These are phyloP conservation scores for Pythium oligandrum DNA, from an alignment of 352 stramenopile genomes.

Conservation along the genomic window DNA sequence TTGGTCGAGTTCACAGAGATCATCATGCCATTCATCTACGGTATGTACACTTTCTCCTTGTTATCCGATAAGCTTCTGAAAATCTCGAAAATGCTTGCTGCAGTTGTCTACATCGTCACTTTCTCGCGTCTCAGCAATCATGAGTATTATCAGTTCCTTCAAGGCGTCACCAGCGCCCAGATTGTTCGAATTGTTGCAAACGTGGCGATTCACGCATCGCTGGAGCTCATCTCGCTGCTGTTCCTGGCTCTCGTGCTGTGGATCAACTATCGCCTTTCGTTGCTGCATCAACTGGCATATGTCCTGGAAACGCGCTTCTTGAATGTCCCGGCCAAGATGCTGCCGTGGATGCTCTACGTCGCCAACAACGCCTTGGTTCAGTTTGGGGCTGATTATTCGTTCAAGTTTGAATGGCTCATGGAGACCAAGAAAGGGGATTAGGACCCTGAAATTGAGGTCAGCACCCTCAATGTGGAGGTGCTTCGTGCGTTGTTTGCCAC, in stretches of 20 bases:
- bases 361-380: constrained; percentile 5
- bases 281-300: constrained; percentile 13
- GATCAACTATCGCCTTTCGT: constrained; percentile 7
- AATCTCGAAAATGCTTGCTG: too few species aligned
- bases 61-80: too few species aligned
- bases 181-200: not conserved
- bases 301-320: constrained; percentile 2
- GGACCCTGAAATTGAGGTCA: constrained; percentile 31
- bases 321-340: constrained; percentile 13
- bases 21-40: too few species aligned
- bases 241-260: constrained; percentile 4
- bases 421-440: not conserved
- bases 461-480: constrained; percentile 53
- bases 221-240: constrained; percentile 7
- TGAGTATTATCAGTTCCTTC: not conserved
- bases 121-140: not conserved
- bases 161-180: not conserved
- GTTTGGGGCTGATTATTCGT: constrained; percentile 16
- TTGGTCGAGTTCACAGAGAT: too few species aligned
- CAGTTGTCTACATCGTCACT: not conserved
- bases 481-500: constrained; percentile 47
- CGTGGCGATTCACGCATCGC: constrained; percentile 8
- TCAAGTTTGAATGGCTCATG: constrained; percentile 14
- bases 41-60: too few species aligned
- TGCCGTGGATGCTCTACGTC: constrained; percentile 7